Conservation (phyloP, 106 monocot species). For the Triglochin maritima region DNA sequence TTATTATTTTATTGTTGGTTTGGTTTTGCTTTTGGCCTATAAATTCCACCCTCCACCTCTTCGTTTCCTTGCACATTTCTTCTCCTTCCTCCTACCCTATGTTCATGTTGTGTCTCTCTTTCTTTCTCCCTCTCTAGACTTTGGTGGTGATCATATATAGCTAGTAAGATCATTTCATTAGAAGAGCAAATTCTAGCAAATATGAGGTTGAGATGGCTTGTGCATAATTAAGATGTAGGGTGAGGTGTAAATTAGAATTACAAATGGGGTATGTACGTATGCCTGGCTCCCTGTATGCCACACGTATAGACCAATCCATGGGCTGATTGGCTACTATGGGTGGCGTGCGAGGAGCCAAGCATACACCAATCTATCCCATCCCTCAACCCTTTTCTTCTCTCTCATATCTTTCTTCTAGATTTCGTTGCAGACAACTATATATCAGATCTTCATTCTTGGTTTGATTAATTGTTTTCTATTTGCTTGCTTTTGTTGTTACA, state of each 20-base stretch:
- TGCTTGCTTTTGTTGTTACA: too few species aligned
- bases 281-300: constrained; percentile 86
- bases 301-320: constrained; percentile 35
- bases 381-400: background rate
- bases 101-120: background rate
- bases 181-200: background rate
- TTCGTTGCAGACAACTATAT: too few species aligned
- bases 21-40: too few species aligned
- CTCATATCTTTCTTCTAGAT: background rate
- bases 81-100: background rate
- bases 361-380: constrained; percentile 16
- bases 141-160: too few species aligned
- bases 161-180: too few species aligned
- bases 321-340: constrained; percentile 34
- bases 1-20: too few species aligned
- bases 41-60: background rate
- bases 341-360: constrained; percentile 85
- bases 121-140: background rate
- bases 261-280: constrained; percentile 45
- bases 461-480: too few species aligned
- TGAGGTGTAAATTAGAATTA: background rate
- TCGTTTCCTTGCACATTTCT: background rate
- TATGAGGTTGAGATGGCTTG: background rate
- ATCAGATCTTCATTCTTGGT: too few species aligned
- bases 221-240: background rate